phyloP scores from a whole-genome alignment of 139 green algal species.

The Limnomonas spitsbergensis region DNA sequence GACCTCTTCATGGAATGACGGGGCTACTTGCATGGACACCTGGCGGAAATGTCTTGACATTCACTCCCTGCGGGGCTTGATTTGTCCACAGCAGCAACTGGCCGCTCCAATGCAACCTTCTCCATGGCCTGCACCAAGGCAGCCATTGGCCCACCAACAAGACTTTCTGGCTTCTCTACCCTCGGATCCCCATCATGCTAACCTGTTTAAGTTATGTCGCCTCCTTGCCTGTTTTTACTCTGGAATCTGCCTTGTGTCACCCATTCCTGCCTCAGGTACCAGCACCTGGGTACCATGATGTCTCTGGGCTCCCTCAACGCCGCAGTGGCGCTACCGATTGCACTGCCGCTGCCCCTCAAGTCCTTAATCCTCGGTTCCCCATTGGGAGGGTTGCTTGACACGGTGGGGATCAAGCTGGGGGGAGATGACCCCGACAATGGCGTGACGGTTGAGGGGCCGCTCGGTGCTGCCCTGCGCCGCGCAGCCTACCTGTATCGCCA shows the following conservation, averaged over 20 bases:
- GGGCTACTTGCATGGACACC: too few relatives aligned
- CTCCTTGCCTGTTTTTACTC: too few relatives aligned
- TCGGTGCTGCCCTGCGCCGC: slow-evolving; percentile 69
- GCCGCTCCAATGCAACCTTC: too few relatives aligned
- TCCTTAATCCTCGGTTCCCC: slow-evolving; percentile 40
- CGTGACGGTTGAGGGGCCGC: slow-evolving; percentile 77
- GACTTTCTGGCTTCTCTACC: too few relatives aligned
- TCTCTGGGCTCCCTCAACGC: slow-evolving; percentile 73
- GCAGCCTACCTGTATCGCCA: slow-evolving; percentile 91
- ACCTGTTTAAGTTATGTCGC: too few relatives aligned
- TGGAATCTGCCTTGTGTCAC: not conserved
- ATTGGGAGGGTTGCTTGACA: slow-evolving; percentile 54
- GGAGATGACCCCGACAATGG: slow-evolving; percentile 25
- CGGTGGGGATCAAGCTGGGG: slow-evolving; percentile 39
- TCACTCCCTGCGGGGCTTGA: too few relatives aligned
- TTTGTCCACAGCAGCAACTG: too few relatives aligned
- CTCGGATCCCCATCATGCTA: too few relatives aligned
- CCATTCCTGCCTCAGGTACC: slow-evolving; percentile 59
- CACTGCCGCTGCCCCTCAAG: slow-evolving; percentile 56
- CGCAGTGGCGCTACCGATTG: slow-evolving; percentile 72
- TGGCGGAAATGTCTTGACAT: not conserved
- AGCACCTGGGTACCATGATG: slow-evolving; percentile 98
- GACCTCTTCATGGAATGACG: too few relatives aligned
- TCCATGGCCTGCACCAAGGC: too few relatives aligned
- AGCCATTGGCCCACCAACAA: too few relatives aligned